phyloP scores from a whole-genome alignment of 73 alveolate genomes.

The Tetrahymena borealis region DNA sequence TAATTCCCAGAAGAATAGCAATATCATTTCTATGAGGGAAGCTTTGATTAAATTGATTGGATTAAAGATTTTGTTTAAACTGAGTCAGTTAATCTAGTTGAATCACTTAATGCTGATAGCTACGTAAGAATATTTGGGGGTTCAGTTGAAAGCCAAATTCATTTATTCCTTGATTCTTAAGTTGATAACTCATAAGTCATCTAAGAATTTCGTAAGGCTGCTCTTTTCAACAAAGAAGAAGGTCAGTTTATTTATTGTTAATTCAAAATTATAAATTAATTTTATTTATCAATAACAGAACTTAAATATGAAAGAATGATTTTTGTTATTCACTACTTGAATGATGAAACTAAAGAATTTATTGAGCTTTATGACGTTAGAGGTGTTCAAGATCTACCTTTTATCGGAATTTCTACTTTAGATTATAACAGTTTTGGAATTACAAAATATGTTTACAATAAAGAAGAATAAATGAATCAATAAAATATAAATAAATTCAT shows the following conservation, averaged over 20 bases:
- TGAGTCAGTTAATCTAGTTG: background rate
- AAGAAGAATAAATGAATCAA: background rate
- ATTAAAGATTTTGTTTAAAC: background rate
- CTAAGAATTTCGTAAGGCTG: background rate
- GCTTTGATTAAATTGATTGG: background rate
- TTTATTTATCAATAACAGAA: background rate
- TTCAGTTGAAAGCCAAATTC: background rate
- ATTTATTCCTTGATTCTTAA: background rate
- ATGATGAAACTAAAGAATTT: background rate
- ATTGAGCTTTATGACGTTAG: background rate
- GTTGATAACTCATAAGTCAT: background rate
- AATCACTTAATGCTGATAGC: background rate
- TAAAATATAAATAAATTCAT: background rate
- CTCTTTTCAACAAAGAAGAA: background rate
- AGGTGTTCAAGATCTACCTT: background rate
- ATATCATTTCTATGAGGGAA: background rate
- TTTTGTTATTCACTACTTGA: background rate
- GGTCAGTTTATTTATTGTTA: background rate
- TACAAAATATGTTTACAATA: background rate
- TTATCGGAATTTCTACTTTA: background rate
- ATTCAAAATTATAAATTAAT: background rate
- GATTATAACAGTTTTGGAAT: background rate
- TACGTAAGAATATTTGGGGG: background rate
- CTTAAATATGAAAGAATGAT: background rate
- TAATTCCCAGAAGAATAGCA: background rate